phyloP scores from a whole-genome alignment of 345 rosid species.

The Camelina sativa region DNA sequence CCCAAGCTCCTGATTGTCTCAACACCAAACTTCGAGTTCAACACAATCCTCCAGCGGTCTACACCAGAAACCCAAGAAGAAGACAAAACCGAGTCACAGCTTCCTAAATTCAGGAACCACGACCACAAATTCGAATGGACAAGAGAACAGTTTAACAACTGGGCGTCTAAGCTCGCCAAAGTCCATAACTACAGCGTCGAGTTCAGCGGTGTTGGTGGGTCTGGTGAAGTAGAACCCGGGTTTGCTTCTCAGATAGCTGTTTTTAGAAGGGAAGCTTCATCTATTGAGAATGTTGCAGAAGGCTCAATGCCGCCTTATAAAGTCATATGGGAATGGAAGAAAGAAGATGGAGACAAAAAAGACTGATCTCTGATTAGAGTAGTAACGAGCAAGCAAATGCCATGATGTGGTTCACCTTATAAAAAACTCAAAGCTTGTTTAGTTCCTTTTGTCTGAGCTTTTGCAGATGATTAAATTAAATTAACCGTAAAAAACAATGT shows the following conservation, averaged over 20 bases:
- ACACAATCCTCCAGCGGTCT: slow-evolving; percentile 72
- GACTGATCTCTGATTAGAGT: background rate
- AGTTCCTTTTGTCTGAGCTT: slow-evolving; percentile 17
- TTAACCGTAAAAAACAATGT: slow-evolving; percentile 9
- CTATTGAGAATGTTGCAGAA: slow-evolving; percentile 17
- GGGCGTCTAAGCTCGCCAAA: slow-evolving; percentile 71
- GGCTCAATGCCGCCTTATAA: slow-evolving; percentile 44
- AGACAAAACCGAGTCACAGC: slow-evolving; percentile 53
- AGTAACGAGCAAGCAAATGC: background rate
- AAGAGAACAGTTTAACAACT: slow-evolving; percentile 70
- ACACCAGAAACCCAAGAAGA: slow-evolving; percentile 57
- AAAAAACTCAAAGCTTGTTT: slow-evolving; percentile 19
- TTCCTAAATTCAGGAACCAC: slow-evolving; percentile 80
- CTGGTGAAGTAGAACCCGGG: slow-evolving; percentile 71
- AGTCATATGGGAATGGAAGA: slow-evolving; percentile 84
- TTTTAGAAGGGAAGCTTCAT: slow-evolving; percentile 48
- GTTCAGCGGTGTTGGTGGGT: slow-evolving; percentile 92
- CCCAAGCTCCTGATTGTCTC: slow-evolving; percentile 81
- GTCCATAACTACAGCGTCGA: slow-evolving; percentile 69
- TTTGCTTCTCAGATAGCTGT: slow-evolving; percentile 94
- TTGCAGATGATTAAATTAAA: background rate
- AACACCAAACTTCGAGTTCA: slow-evolving; percentile 95
- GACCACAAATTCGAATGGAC: slow-evolving; percentile 99
- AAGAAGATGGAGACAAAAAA: background rate
- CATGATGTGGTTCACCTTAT: background rate